Percentiles rank a stretch among this genome's conserved stretches.
Conservation (phyloP, 805 yeast genomes). For the Kuraishia capsulata region DNA sequence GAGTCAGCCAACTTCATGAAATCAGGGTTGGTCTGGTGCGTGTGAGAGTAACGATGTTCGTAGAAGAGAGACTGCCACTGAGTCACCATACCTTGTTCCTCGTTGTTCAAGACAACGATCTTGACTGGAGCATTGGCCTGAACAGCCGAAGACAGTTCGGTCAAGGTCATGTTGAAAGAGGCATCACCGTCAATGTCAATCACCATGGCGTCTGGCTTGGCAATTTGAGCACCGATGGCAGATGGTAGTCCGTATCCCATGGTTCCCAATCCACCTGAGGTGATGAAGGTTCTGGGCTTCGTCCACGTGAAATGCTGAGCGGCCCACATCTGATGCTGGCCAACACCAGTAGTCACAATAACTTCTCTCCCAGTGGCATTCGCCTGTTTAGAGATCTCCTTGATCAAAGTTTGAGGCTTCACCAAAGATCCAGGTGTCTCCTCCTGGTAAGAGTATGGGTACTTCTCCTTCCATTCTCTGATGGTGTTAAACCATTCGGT, state of each 20-base stretch:
- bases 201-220: constrained; percentile 88
- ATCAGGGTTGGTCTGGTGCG: constrained; percentile 93
- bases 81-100: constrained; percentile 99
- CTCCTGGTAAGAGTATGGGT: constrained; percentile 72
- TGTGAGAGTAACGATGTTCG: constrained; percentile 95
- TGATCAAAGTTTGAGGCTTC: constrained; percentile 88
- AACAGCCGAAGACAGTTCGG: constrained; percentile 88
- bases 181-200: constrained; percentile 99
- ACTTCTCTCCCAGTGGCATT: constrained; percentile 58
- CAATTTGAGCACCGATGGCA: constrained; percentile 97
- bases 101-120: constrained; percentile 84
- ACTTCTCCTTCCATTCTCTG: constrained; percentile 74
- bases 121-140: constrained; percentile 91
- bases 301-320: constrained; percentile 97
- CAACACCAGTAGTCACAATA: constrained; percentile 94
- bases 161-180: constrained; percentile 95
- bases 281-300: constrained; percentile 84
- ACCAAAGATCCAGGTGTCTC: constrained; percentile 77
- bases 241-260: constrained; percentile 98
- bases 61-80: constrained; percentile 98
- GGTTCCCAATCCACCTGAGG: constrained; percentile 99
- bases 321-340: constrained; percentile 99
- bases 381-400: constrained; percentile 69
- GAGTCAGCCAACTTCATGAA: constrained; percentile 90
- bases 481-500: constrained; percentile 73